These are phyloP conservation scores for Cercophora sp. DNA, from an alignment of 495 filamentous ascomycete species.

Conservation along the genomic window DNA sequence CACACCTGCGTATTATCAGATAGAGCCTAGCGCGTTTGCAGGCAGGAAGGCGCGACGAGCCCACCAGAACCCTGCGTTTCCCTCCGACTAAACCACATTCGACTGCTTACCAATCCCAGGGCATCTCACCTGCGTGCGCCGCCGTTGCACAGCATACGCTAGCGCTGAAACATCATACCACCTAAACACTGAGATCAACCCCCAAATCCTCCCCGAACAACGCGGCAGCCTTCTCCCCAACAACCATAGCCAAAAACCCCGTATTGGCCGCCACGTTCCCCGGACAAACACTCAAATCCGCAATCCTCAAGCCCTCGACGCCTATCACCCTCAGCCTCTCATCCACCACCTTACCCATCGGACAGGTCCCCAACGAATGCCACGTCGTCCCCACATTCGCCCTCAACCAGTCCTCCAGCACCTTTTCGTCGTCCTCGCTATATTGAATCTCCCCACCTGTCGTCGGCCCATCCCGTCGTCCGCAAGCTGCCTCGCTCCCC, in stretches of 20 bases:
- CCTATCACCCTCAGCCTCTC: constrained; percentile 17
- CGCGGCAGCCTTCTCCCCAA: constrained; percentile 59
- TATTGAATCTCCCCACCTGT: constrained; percentile 23
- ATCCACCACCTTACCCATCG: constrained; percentile 24
- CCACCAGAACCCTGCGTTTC: too few species aligned
- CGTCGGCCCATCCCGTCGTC: constrained; percentile 30
- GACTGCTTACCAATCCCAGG: too few species aligned
- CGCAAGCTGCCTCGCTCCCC: constrained; percentile 40
- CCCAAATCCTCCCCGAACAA: constrained; percentile 48
- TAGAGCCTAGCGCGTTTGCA: too few species aligned
- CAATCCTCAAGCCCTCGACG: constrained; percentile 19
- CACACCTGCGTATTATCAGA: too few species aligned
- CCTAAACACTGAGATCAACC: too few species aligned
- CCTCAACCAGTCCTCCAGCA: constrained; percentile 18
- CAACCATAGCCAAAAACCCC: constrained; percentile 52
- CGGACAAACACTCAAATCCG: constrained; percentile 44
- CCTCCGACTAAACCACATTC: too few species aligned
- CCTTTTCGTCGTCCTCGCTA: constrained; percentile 46
- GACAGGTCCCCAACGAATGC: constrained; percentile 25
- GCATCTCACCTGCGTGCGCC: too few species aligned
- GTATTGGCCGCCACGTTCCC: constrained; percentile 60
- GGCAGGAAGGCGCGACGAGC: too few species aligned
- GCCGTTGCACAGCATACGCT: too few species aligned
- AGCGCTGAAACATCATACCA: too few species aligned
- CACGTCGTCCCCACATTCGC: constrained; percentile 20